Evolutionary conservation across 1,284 basidiomycete genomes (phyloP), one percentile per base, ranked within the genome.

Genomic region (Anthracocystis walkeri): DNA sequence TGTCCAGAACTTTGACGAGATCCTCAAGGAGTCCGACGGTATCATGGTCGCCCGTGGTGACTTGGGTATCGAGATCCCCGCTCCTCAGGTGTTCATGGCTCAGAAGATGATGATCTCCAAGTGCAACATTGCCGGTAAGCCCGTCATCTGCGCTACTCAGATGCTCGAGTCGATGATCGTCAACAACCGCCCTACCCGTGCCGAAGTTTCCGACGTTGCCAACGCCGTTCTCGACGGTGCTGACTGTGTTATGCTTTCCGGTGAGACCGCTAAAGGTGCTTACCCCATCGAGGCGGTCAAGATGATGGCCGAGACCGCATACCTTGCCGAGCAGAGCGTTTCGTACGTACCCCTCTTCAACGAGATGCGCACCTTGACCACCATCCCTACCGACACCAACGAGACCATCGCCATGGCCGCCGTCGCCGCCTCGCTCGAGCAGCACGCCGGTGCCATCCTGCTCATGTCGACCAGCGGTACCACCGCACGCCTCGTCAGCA

Each of bases 81-180:
- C 83, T 18, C 82, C 82, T 11, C 82, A 85, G 77, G 84, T 85
- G 31, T 84, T 84, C 62, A 79, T 85, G 77, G 84, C 83, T 2
- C 84, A 85, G 63, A 85, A 85, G 81, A 84, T 84, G 84, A 85
- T 85, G 78, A 84, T 85, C 62, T 62, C 79, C 69, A 84, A 83
- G 73, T 84, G 83, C 83, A 85, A 85, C 79, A 83, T 85, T 62
- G 81, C 79, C 27, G 84, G 84, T 58, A 85, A 99, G 89, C 95
- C 97, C 57, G 93, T 94, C 84, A 99, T 99, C 85, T 97, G 97
- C 81, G 97, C 97, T 21, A 99, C 97, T 20, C 97, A 99, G 87
- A 99, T 99, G 97, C 91, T 99, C 81, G 97, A 99, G 89, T 92
- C 92, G 81, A 82, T 89, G 85, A 62, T 58, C 46, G 60, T 73